These are phyloP conservation scores for Umbellularia californica DNA, from an alignment of 164 flowering plant genomes.

Conservation along the genomic window DNA sequence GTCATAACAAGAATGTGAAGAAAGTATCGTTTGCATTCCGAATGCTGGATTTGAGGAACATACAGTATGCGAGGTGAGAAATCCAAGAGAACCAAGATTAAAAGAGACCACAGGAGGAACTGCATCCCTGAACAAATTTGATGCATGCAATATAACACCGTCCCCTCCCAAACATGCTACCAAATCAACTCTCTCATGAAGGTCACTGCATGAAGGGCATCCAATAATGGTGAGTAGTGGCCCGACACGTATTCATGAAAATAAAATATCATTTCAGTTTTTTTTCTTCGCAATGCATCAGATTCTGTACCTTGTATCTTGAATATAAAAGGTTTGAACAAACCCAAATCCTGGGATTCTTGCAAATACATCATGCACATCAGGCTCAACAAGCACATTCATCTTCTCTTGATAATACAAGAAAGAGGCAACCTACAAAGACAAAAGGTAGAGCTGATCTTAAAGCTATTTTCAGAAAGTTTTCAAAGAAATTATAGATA, in stretches of 20 bases:
- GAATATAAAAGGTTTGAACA: slow-evolving; percentile 93
- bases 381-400: slow-evolving; percentile 98
- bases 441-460: slow-evolving; percentile 3
- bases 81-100: slow-evolving; percentile 98
- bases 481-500: not conserved
- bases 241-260: not conserved
- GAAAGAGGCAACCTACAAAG: slow-evolving; percentile 80
- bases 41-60: slow-evolving; percentile 15
- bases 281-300: slow-evolving; percentile 5
- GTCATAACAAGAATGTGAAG: slow-evolving; percentile 2
- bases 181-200: slow-evolving; percentile 95
- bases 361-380: slow-evolving; percentile 95
- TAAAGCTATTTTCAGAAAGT: not conserved
- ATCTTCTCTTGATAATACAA: slow-evolving; percentile 88
- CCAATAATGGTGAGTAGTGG: not conserved
- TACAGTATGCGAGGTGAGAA: slow-evolving; percentile 95
- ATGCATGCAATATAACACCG: slow-evolving; percentile 95
- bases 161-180: slow-evolving; percentile 99
- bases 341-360: slow-evolving; percentile 99
- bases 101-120: slow-evolving; percentile 98
- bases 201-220: slow-evolving; percentile 57
- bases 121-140: slow-evolving; percentile 89
- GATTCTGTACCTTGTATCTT: slow-evolving; percentile 78
- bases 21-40: slow-evolving; percentile 5
- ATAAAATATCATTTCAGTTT: slow-evolving; percentile 7